Conservation (phyloP, 371 early-diverging fungal species). For the Parasitella parasitica region DNA sequence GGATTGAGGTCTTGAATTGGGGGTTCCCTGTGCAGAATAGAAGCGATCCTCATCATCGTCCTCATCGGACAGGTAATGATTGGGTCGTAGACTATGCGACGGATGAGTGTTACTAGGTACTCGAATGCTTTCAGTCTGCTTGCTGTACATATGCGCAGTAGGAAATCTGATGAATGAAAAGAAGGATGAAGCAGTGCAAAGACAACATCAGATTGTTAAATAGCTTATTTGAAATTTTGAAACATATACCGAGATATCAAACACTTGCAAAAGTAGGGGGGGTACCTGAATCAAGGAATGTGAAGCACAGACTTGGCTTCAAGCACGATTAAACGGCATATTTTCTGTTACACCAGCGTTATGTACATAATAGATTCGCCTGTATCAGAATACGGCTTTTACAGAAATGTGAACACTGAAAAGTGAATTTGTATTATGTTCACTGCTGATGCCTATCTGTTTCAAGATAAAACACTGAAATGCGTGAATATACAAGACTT, state of each 20-base stretch:
- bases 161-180: background rate
- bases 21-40: conserved; percentile 19
- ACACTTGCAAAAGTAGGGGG: background rate
- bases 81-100: conserved; percentile 4
- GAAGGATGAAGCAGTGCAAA: background rate
- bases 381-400: background rate
- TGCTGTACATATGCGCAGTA: background rate
- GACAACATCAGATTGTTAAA: background rate
- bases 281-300: background rate
- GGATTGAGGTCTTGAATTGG: conserved; percentile 24
- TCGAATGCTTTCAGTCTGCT: conserved; percentile 11
- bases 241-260: conserved; percentile 2
- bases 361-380: too few relatives aligned
- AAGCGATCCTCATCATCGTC: conserved; percentile 9
- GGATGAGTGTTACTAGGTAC: conserved; percentile 40
- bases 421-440: too few relatives aligned
- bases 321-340: background rate
- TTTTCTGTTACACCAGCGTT: background rate
- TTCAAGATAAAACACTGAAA: too few relatives aligned
- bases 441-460: too few relatives aligned
- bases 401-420: too few relatives aligned
- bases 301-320: conserved; percentile 1
- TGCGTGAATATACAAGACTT: too few relatives aligned
- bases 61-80: background rate
- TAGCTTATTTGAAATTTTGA: background rate